Evolutionary conservation across 192 early-diverging fungal species (phyloP).

Genomic region (Backusella psychrophila): DNA sequence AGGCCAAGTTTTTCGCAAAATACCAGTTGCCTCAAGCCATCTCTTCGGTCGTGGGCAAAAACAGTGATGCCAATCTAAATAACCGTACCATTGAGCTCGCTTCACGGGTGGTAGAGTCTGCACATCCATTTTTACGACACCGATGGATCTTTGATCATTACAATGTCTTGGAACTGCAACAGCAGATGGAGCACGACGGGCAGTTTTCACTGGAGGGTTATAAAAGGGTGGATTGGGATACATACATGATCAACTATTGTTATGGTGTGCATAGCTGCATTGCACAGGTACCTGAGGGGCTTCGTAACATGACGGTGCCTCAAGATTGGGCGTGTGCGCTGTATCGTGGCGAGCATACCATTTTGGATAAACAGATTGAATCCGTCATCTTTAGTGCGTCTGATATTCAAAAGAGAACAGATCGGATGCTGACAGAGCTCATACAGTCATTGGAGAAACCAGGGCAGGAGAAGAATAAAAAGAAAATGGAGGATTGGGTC

Average conservation of each 20-base stretch:
- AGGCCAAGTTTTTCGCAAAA: conserved; percentile 28
- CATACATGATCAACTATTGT: conserved; percentile 27
- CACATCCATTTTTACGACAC: conserved; percentile 32
- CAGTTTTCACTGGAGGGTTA: conserved; percentile 14
- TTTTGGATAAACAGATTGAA: conserved; percentile 33
- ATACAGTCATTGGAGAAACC: conserved; percentile 29
- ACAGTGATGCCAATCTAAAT: conserved; percentile 4
- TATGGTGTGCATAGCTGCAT: conserved; percentile 33
- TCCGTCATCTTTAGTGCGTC: conserved; percentile 27
- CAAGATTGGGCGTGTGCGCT: conserved; percentile 32
- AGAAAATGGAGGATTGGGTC: conserved; percentile 35
- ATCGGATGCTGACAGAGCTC: conserved; percentile 32
- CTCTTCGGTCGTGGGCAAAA: conserved; percentile 15
- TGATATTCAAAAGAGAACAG: conserved; percentile 35
- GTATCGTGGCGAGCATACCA: conserved; percentile 15
- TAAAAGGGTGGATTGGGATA: conserved; percentile 23
- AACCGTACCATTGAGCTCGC: conserved; percentile 21
- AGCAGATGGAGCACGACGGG: conserved; percentile 4
- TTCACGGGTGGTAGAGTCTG: conserved; percentile 22
- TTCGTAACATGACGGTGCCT: conserved; percentile 20
- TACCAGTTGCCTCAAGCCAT: conserved; percentile 28
- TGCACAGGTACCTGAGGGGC: conserved; percentile 11
- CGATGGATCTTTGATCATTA: conserved; percentile 28
- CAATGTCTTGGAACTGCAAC: conserved; percentile 14
- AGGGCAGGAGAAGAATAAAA: conserved; percentile 23